Conservation (phyloP, 805 yeast genomes). For the Candida loeiensis region DNA sequence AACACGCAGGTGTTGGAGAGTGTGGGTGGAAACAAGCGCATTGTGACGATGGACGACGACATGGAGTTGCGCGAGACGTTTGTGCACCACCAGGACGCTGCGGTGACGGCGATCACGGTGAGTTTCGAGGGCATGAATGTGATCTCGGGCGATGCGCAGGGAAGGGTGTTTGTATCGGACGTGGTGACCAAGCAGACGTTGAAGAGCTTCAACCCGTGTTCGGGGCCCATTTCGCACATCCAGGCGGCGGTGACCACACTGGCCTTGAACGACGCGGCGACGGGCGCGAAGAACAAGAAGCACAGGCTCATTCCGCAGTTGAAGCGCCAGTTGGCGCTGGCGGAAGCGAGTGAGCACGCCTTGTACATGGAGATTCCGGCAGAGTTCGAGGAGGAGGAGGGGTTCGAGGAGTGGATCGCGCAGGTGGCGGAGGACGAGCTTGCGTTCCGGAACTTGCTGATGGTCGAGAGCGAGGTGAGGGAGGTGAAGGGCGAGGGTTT, state of each 20-base stretch:
- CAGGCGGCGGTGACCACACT: slow-evolving; percentile 4
- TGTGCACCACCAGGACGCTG: slow-evolving; percentile 41
- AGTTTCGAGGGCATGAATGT: slow-evolving; percentile 74
- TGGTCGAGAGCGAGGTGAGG: slow-evolving; percentile 37
- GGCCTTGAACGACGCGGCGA: slow-evolving; percentile 18
- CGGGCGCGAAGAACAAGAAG: slow-evolving; percentile 25
- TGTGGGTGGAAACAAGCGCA: slow-evolving; percentile 56
- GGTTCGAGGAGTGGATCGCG: slow-evolving; percentile 49
- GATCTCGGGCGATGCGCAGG: slow-evolving; percentile 71
- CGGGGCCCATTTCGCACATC: slow-evolving; percentile 32
- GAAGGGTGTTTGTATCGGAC: slow-evolving; percentile 67
- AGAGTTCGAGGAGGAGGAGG: slow-evolving; percentile 14
- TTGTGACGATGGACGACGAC: slow-evolving; percentile 51
- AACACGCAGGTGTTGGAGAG: slow-evolving; percentile 47
- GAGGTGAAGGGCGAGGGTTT: slow-evolving; percentile 32
- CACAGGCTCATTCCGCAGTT: slow-evolving; percentile 56
- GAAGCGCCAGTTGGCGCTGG: slow-evolving; percentile 54
- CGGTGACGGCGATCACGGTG: slow-evolving; percentile 48
- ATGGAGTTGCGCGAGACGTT: slow-evolving; percentile 49
- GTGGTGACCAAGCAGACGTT: slow-evolving; percentile 64
- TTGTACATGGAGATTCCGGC: slow-evolving; percentile 36
- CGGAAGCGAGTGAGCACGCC: slow-evolving; percentile 40
- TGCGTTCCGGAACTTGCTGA: slow-evolving; percentile 44
- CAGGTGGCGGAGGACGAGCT: slow-evolving; percentile 49
- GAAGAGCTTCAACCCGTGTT: slow-evolving; percentile 48